Base-by-base conservation (phyloP, 192 early-diverging fungal species). In the Chytriomyces sp. region DNA sequence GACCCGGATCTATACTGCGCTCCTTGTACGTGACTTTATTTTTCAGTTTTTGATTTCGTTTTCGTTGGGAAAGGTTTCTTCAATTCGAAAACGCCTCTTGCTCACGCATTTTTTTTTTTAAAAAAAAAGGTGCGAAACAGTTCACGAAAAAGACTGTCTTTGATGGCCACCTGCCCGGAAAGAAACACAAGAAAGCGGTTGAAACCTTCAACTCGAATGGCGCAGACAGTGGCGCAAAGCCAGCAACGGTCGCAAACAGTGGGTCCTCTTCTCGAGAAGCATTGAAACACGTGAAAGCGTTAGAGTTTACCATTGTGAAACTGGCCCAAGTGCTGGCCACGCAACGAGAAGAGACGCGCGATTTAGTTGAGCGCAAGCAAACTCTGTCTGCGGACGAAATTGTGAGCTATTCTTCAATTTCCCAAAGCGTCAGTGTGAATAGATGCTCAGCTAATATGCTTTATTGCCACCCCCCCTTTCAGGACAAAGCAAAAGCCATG, bases 321-420 rank as follows among this genome's bases (percentile, higher is more conserved):
- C 92, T 93, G 61, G 85, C 66, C 7, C 35, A 63, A 44, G 64
- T 65, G 11, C 63, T 88, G 7, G 46, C 47, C 1, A 35, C 84
- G 3, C 84, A 89, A 59, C 80, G 91, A 20, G 90, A 93, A 23
- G 95, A 96, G 43, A 97, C 95, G 26, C 90, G 88, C 50, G 90
- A 92, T 23, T 92, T 97, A 71, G 91, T 97, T 0, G 93, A 97
- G 80, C 86, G 97, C 63, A 94, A 96, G 71, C 96, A 97, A 77
- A 91, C 95, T 24, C 82, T 98, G 61, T 97, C 95, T 13, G 94
- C 93, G 44, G 84, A 91, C 46, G 97, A 97, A 81, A 88, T 94
- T 48, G 90, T 89, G 81, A 86, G 86, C 9, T 3, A 44, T 23
- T 18, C 35, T 5, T 16, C 35, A 28, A 46, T 67, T 67, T 67